These are phyloP conservation scores for Suillus alpinus DNA, from an alignment of 768 basidiomycete genomes.

Conservation along the genomic window DNA sequence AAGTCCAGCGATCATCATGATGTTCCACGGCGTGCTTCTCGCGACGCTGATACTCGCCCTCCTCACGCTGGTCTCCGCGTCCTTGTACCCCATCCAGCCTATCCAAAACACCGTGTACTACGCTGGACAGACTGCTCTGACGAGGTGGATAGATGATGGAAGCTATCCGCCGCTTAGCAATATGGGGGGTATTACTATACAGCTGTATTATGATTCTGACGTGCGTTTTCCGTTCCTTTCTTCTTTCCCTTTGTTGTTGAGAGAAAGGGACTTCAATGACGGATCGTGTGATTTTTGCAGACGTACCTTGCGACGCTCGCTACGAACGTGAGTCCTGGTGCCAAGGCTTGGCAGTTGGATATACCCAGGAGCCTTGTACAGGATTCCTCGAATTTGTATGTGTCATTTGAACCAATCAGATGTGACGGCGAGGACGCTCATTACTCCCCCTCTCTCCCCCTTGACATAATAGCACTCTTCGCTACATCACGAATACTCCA, in stretches of 20 bases:
- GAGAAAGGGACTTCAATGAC: neutral
- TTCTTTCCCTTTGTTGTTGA: neutral
- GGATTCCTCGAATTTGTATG: conserved; percentile 32
- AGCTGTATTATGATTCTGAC: conserved; percentile 43
- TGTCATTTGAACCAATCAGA: neutral
- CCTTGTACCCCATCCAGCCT: conserved; percentile 52
- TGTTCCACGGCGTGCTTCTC: conserved; percentile 6
- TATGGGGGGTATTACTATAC: conserved; percentile 43
- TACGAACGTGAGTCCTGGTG: conserved; percentile 36
- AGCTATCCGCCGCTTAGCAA: conserved; percentile 37
- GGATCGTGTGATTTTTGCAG: conserved; percentile 23
- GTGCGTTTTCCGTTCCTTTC: conserved; percentile 29
- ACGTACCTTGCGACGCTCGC: conserved; percentile 43
- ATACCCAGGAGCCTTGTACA: conserved; percentile 27
- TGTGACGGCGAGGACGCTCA: neutral
- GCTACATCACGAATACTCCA: conserved; percentile 30
- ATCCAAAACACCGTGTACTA: conserved; percentile 41
- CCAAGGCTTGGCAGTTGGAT: conserved; percentile 21
- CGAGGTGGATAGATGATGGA: conserved; percentile 53
- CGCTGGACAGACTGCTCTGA: conserved; percentile 38
- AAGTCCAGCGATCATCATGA: neutral
- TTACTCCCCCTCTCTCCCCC: neutral
- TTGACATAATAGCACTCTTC: conserved; percentile 26
- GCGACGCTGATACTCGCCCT: neutral
- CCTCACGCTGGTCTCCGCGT: conserved; percentile 25